Percentiles rank a stretch among this genome's conserved stretches.
Conservation (phyloP, 2,329 filamentous ascomycete species). For the Trichophyton benhamiae region DNA sequence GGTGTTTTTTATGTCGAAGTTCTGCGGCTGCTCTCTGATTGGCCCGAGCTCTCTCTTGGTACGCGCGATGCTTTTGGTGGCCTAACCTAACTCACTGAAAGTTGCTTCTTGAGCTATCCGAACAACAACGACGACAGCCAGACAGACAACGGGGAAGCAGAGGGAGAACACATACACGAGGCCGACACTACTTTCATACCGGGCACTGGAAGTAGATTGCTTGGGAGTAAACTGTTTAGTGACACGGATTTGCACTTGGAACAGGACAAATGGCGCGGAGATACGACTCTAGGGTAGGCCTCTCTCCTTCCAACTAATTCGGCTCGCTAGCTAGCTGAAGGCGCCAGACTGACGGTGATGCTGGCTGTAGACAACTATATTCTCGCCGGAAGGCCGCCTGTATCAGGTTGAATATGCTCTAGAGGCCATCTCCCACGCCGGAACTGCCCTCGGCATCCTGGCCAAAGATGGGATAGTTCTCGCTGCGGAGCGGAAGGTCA, state of each 20-base stretch:
- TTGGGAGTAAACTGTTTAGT: not conserved
- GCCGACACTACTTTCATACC: not conserved
- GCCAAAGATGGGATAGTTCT: slow-evolving; percentile 98
- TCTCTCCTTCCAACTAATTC: slow-evolving; percentile 13
- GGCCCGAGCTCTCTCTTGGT: slow-evolving; percentile 11
- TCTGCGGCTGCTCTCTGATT: slow-evolving; percentile 6
- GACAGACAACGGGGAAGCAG: slow-evolving; percentile 4
- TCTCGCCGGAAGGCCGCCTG: slow-evolving; percentile 94
- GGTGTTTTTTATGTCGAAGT: not conserved
- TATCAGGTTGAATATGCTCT: slow-evolving; percentile 99
- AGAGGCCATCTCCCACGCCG: slow-evolving; percentile 96
- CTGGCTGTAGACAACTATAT: slow-evolving; percentile 76
- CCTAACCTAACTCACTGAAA: slow-evolving; percentile 12
- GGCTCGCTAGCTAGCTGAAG: slow-evolving; percentile 6
- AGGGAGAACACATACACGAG: not conserved
- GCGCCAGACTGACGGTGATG: slow-evolving; percentile 14
- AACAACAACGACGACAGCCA: slow-evolving; percentile 6
- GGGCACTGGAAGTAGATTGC: not conserved
- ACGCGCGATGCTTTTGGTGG: slow-evolving; percentile 14
- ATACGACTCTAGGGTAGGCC: slow-evolving; percentile 85
- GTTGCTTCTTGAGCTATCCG: not conserved
- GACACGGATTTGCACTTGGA: not conserved
- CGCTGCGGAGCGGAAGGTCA: slow-evolving; percentile 96
- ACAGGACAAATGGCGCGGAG: slow-evolving; percentile 68
- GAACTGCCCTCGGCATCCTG: slow-evolving; percentile 90